Evolutionary conservation across 2,329 filamentous ascomycete genomes (phyloP).

Genomic region (Raffaelea deltoideospora): DNA sequence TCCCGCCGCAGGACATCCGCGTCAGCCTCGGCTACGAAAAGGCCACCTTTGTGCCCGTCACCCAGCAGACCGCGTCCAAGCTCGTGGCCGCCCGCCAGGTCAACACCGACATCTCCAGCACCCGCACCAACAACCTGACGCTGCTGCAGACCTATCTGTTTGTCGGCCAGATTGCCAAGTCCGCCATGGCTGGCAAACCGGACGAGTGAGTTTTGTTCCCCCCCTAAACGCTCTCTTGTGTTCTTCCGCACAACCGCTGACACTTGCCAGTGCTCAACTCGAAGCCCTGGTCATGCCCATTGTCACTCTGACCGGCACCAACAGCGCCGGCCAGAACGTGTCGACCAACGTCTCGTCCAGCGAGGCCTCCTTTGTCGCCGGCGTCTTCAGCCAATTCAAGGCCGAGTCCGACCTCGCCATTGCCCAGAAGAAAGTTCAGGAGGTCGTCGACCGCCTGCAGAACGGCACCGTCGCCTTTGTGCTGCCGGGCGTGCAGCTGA

Average conservation of each 20-base stretch:
- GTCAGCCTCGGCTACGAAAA: constrained; percentile 40
- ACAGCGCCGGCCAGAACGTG: constrained; percentile 33
- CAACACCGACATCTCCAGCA: no score
- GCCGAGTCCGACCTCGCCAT: constrained; percentile 33
- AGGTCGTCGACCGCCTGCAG: constrained; percentile 25
- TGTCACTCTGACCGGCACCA: constrained; percentile 49
- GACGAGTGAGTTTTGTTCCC: constrained; percentile 36
- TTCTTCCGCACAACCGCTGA: background rate
- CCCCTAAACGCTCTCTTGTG: background rate
- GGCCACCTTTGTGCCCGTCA: constrained; percentile 33
- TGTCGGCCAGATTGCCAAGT: constrained; percentile 49
- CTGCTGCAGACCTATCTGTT: constrained; percentile 52
- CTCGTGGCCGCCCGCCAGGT: constrained; percentile 10
- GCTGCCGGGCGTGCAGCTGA: constrained; percentile 50
- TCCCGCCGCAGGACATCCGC: constrained; percentile 35
- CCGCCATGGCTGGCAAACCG: constrained; percentile 37
- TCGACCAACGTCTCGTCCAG: constrained; percentile 52
- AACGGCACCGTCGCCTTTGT: constrained; percentile 48
- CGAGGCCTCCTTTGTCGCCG: constrained; percentile 56
- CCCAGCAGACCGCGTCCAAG: constrained; percentile 11
- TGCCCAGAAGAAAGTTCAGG: constrained; percentile 34
- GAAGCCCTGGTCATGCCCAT: constrained; percentile 51
- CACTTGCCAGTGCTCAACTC: constrained; percentile 32
- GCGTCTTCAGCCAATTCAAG: constrained; percentile 48
- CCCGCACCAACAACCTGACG: background rate